Base-by-base conservation (phyloP, 2,329 filamentous ascomycete genomes). In the Myriangium duriaei region DNA sequence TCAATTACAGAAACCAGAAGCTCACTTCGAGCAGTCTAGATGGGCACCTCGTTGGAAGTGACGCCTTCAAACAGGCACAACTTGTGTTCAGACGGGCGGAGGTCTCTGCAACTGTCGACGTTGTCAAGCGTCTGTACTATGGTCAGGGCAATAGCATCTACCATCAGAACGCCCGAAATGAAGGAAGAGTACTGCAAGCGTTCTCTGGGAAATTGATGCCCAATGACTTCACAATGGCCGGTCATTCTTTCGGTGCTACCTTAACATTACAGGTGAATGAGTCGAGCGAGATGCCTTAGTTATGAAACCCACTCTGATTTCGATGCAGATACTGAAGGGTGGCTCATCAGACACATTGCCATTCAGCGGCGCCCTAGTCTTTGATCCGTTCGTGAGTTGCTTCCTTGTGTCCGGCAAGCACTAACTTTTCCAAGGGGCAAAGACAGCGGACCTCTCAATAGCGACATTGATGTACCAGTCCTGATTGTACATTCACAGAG, bases 211-310 rank as follows among this genome's bases (percentile, higher is more conserved):
- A 73, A 7, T 63, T 81, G 5, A 66, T 77, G 51, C 60, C 68
- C 31, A 57, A 65, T 17, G 63, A 68, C 24, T 63, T 77, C 46
- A 64, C 72, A 32, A 62, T 80, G 6, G 70, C 62, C 3, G 76
- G 76, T 0, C 76, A 81, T 51, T 78, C 73, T 0, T 79, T 76
- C 56, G 77, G 77, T 34, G 76, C 75, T 2, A 80, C 77, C 0
- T 66, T 72, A 3, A 75, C 72, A 0, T 7, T 26, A 26, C n/a
- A n/a, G n/a, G n/a, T n/a, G n/a, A n/a, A n/a, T n/a, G n/a, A n/a
- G n/a, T n/a, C n/a, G n/a, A n/a, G n/a, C n/a, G n/a, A n/a, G n/a
- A n/a, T n/a, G n/a, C n/a, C n/a, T n/a, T n/a, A n/a, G n/a, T n/a
- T n/a, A n/a, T n/a, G n/a, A n/a, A n/a, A n/a, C n/a, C n/a, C n/a